Conservation (phyloP, 441 rosid species). For the Populus hybrid region DNA sequence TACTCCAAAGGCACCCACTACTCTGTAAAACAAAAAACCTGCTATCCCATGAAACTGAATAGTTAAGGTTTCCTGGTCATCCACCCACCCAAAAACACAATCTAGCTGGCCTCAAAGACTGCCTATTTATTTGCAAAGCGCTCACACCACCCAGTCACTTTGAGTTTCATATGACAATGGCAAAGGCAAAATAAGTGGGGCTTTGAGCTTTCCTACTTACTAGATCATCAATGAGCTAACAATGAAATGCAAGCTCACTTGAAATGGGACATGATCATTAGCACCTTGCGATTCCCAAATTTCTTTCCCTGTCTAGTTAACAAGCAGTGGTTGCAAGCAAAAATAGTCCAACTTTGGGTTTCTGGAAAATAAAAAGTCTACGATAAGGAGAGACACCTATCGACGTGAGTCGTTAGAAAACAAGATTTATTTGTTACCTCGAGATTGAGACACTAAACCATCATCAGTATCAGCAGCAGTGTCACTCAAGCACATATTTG, state of each 20-base stretch:
- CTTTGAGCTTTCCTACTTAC: neutral
- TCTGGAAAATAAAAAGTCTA: too few species aligned
- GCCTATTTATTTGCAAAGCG: conserved; percentile 8
- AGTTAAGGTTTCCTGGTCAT: neutral
- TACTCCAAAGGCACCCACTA: conserved; percentile 24
- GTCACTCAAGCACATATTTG: conserved; percentile 35
- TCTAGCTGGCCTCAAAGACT: neutral
- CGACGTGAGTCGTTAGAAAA: conserved; percentile 10
- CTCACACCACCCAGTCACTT: neutral
- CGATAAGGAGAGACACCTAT: neutral
- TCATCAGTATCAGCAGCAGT: conserved; percentile 39
- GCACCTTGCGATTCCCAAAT: neutral
- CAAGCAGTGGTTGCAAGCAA: conserved; percentile 12
- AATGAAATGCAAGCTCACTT: neutral
- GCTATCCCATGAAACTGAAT: conserved; percentile 17
- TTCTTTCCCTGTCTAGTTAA: conserved; percentile 7
- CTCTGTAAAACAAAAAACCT: conserved; percentile 20
- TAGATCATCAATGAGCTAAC: neutral
- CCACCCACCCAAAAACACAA: neutral
- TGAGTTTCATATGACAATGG: conserved; percentile 5
- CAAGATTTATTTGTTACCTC: conserved; percentile 57
- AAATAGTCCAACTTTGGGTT: neutral
- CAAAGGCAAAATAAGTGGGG: neutral
- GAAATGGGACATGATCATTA: neutral
- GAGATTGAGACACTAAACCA: conserved; percentile 28